A percentile compares a stretch with the other conserved stretches of the same genome.
These are phyloP conservation scores for Calocybe cyanea DNA, from an alignment of 768 basidiomycete genomes.

Conservation along the genomic window DNA sequence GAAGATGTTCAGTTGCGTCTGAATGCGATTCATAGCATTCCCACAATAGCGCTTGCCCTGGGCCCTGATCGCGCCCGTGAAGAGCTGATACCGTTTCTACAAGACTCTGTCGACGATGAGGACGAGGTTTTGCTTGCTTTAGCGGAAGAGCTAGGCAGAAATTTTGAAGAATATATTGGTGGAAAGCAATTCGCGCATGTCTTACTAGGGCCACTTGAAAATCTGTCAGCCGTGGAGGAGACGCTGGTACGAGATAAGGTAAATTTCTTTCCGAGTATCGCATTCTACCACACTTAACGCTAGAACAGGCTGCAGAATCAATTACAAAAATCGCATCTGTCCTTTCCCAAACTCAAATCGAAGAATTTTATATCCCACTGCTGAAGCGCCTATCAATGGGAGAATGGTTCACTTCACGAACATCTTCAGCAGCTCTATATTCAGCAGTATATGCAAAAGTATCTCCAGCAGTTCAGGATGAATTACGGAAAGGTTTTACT, in stretches of 20 bases:
- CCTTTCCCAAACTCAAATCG: slow-evolving; percentile 75
- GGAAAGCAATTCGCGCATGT: slow-evolving; percentile 85
- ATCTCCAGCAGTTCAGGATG: slow-evolving; percentile 71
- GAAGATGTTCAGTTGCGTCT: slow-evolving; percentile 96
- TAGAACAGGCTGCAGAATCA: slow-evolving; percentile 83
- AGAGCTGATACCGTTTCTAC: slow-evolving; percentile 94
- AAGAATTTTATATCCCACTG: slow-evolving; percentile 89
- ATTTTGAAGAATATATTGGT: slow-evolving; percentile 93
- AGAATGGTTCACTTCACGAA: slow-evolving; percentile 99
- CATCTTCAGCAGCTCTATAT: slow-evolving; percentile 92
- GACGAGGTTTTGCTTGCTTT: slow-evolving; percentile 96
- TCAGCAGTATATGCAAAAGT: slow-evolving; percentile 85
- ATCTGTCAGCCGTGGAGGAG: slow-evolving; percentile 95
- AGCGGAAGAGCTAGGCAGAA: slow-evolving; percentile 90
- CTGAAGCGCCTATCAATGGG: slow-evolving; percentile 85
- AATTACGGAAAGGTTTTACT: slow-evolving; percentile 81
- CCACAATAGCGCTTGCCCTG: slow-evolving; percentile 95
- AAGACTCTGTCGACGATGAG: slow-evolving; percentile 99
- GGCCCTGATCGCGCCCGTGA: slow-evolving; percentile 93
- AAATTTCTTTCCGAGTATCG: slow-evolving; percentile 15
- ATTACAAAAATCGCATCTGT: slow-evolving; percentile 85
- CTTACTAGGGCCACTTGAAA: slow-evolving; percentile 88
- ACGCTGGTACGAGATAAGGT: slow-evolving; percentile 98
- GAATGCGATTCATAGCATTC: slow-evolving; percentile 95
- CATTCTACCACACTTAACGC: slow-evolving; percentile 8